Percentiles rank a stretch among this genome's conserved stretches.
Evolutionary conservation across 2,329 filamentous ascomycete species (phyloP).

Genomic region (Chaetomiaceae sp.): DNA sequence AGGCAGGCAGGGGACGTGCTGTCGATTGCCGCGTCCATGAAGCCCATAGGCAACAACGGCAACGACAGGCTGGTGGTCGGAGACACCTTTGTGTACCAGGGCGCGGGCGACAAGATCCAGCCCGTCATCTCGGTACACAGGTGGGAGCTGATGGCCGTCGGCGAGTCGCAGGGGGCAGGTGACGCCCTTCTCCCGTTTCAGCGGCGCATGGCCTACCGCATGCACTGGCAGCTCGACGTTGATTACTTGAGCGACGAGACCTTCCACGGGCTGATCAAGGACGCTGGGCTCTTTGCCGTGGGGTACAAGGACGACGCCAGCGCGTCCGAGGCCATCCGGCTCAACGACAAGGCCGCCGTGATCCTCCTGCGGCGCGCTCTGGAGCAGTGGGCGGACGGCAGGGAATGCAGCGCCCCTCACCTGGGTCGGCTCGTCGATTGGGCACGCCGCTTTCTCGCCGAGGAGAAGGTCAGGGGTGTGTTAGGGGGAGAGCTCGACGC

Average conservation of each 20-base stretch:
- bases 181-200: background rate
- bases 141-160: background rate
- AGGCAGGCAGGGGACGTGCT: background rate
- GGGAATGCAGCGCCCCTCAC: background rate
- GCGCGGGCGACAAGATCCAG: background rate
- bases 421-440: background rate
- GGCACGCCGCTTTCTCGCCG: background rate
- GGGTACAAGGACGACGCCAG: background rate
- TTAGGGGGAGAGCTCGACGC: background rate
- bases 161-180: background rate
- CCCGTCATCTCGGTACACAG: background rate
- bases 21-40: background rate
- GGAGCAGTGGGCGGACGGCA: background rate
- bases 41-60: background rate
- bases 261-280: background rate
- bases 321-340: background rate
- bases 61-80: background rate
- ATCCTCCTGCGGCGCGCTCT: background rate
- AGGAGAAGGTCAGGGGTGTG: background rate
- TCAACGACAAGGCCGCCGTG: background rate
- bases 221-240: background rate
- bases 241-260: background rate
- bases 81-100: background rate
- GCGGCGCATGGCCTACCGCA: background rate
- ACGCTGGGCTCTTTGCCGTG: background rate